phyloP scores from a whole-genome alignment of 345 rosid genomes.

The Jatropha curcas region DNA sequence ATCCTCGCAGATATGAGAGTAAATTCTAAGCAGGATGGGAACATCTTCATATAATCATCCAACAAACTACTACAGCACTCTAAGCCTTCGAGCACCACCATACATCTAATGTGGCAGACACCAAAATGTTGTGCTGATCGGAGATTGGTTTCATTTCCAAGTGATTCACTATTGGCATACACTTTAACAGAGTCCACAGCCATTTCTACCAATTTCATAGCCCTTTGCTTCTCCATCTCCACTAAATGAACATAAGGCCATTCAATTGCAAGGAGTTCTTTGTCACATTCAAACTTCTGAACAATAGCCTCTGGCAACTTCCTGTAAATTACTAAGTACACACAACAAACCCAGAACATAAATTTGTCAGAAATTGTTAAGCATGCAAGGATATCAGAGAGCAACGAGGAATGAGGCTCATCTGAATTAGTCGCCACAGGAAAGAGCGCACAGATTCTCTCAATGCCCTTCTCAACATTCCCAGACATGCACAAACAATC shows the following conservation, averaged over 20 bases:
- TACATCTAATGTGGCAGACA: conserved; percentile 59
- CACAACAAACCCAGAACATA: conserved; percentile 98
- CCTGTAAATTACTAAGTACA: conserved; percentile 97
- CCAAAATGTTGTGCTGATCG: conserved; percentile 55
- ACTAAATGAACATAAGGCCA: conserved; percentile 69
- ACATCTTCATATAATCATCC: conserved; percentile 49
- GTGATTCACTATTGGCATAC: conserved; percentile 28
- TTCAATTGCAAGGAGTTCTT: conserved; percentile 61
- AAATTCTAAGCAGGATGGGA: conserved; percentile 72
- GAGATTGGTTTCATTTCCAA: conserved; percentile 26
- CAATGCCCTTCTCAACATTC: conserved; percentile 59
- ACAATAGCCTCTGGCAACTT: conserved; percentile 79
- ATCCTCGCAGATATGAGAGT: conserved; percentile 61
- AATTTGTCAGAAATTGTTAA: conserved; percentile 87
- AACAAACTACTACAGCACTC: conserved; percentile 48
- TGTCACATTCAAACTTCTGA: conserved; percentile 70
- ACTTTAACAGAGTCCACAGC: conserved; percentile 44
- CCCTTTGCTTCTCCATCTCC: conserved; percentile 55
- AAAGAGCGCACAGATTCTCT: conserved; percentile 48
- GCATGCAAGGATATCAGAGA: conserved; percentile 79
- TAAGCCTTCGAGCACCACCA: conserved; percentile 52
- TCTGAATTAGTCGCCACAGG: conserved; percentile 49
- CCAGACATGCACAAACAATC: conserved; percentile 77
- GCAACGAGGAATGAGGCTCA: conserved; percentile 56
- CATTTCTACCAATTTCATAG: conserved; percentile 48